A percentile compares a stretch with the other conserved stretches of the same genome.
These are phyloP conservation scores for Xylariaceae sp. DNA, from an alignment of 2,329 filamentous ascomycete genomes.

Conservation along the genomic window DNA sequence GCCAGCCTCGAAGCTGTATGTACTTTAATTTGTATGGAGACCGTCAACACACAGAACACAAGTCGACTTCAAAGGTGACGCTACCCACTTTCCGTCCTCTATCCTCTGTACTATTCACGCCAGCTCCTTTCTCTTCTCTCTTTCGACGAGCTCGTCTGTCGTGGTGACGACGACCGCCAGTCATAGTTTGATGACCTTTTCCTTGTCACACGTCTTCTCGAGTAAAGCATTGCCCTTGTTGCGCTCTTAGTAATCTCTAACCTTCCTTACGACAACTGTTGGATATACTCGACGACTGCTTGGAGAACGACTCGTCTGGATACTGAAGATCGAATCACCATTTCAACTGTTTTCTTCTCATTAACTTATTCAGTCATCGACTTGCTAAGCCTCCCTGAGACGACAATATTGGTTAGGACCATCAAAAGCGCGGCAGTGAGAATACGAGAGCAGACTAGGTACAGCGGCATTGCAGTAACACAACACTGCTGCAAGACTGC, in stretches of 20 bases:
- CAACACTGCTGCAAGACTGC: conserved; percentile 27
- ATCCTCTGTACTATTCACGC: conserved; percentile 27
- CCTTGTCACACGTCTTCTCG: conserved; percentile 23
- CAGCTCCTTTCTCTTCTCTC: conserved; percentile 20
- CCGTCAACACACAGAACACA: conserved; percentile 25
- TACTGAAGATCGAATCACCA: conserved; percentile 13
- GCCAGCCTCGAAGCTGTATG: conserved; percentile 14
- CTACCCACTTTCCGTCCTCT: conserved; percentile 26
- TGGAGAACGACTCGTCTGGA: conserved; percentile 23
- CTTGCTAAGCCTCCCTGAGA: neutral
- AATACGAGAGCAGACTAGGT: conserved; percentile 13
- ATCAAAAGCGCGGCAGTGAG: conserved; percentile 14
- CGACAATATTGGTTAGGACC: conserved; percentile 3
- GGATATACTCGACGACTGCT: conserved; percentile 19
- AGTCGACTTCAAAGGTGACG: conserved; percentile 23
- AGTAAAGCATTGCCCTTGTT: conserved; percentile 19
- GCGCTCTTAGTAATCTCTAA: conserved; percentile 26
- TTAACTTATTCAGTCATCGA: conserved; percentile 9
- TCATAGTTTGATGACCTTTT: conserved; percentile 15
- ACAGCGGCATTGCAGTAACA: conserved; percentile 27
- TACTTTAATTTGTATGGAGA: conserved; percentile 12
- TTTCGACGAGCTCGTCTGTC: conserved; percentile 22
- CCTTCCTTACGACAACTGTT: conserved; percentile 15
- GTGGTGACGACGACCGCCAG: conserved; percentile 17
- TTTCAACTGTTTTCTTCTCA: conserved; percentile 14